A percentile compares a stretch with the other conserved stretches of the same genome.
phyloP scores from a whole-genome alignment of 768 basidiomycete species.

The Phanerochaete carnosa region DNA sequence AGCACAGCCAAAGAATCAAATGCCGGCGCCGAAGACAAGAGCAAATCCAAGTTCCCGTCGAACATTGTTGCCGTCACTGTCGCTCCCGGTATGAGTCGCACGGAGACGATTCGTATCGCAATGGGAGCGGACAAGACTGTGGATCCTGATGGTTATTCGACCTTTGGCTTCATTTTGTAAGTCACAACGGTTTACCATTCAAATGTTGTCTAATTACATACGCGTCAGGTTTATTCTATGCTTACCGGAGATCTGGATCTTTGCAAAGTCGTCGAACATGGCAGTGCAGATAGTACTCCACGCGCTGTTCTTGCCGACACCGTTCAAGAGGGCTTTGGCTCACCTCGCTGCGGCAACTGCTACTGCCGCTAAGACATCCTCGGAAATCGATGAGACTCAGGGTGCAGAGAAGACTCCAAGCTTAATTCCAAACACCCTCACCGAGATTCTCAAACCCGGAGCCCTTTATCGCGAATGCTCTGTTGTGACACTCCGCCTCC shows the following conservation, averaged over 20 bases:
- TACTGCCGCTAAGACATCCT: constrained; percentile 11
- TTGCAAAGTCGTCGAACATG: constrained; percentile 64
- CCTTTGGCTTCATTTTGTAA: constrained; percentile 48
- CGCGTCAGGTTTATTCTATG: constrained; percentile 57
- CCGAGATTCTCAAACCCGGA: constrained; percentile 72
- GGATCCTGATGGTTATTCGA: constrained; percentile 33
- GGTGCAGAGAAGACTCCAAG: not conserved
- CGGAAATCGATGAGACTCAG: not conserved
- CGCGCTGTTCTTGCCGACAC: constrained; percentile 77
- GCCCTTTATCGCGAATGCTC: constrained; percentile 77
- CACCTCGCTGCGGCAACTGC: constrained; percentile 29
- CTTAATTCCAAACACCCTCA: constrained; percentile 18
- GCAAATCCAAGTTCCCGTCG: constrained; percentile 42
- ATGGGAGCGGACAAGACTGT: constrained; percentile 45
- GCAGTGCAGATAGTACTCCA: constrained; percentile 79
- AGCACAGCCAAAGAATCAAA: not conserved
- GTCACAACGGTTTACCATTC: constrained; percentile 20
- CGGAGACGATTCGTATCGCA: constrained; percentile 61
- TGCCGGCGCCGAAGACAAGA: not conserved
- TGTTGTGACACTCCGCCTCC: constrained; percentile 38
- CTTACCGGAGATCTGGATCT: constrained; percentile 63
- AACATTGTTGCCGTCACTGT: constrained; percentile 76
- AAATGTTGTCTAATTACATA: not conserved
- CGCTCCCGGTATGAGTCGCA: constrained; percentile 72
- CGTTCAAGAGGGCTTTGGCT: constrained; percentile 50